phyloP scores from a whole-genome alignment of 768 basidiomycete species.

The Gelatoporia subvermispora region DNA sequence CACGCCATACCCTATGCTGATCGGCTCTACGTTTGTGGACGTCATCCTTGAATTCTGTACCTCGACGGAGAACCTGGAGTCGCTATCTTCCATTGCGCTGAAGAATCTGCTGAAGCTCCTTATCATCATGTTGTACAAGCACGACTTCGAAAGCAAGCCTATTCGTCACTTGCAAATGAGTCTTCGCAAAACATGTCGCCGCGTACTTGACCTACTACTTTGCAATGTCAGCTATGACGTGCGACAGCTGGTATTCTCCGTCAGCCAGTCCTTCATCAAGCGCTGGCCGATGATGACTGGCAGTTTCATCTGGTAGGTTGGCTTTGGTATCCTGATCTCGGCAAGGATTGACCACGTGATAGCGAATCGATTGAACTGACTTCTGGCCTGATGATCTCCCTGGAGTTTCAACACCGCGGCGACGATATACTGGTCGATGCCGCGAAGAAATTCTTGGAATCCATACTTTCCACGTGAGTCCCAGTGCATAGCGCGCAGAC shows the following conservation, averaged over 20 bases:
- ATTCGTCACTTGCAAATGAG: conserved; percentile 50
- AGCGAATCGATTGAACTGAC: conserved; percentile 54
- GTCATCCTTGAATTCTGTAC: conserved; percentile 48
- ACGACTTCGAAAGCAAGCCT: conserved; percentile 55
- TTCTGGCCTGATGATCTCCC: conserved; percentile 41
- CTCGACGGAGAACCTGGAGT: conserved; percentile 37
- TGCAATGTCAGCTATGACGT: conserved; percentile 60
- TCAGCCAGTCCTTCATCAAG: conserved; percentile 58
- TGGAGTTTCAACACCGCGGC: conserved; percentile 36
- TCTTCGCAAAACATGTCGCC: conserved; percentile 48
- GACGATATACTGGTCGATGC: conserved; percentile 59
- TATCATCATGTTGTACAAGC: conserved; percentile 66
- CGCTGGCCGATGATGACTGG: conserved; percentile 51
- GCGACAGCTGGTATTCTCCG: conserved; percentile 59
- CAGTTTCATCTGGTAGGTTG: conserved; percentile 48
- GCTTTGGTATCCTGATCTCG: not conserved
- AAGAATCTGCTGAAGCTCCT: conserved; percentile 62
- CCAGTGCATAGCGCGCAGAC: too few relatives aligned
- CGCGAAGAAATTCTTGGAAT: conserved; percentile 50
- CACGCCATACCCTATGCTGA: conserved; percentile 37
- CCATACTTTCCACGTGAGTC: conserved; percentile 44
- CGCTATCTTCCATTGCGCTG: conserved; percentile 49
- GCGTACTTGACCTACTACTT: conserved; percentile 46
- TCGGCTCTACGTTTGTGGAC: conserved; percentile 65
- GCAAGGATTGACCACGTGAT: not conserved